Evolutionary conservation across 345 rosid species (phyloP), one percentile per base, ranked within the genome.

Genomic region (Euphorbia tirucalli): DNA sequence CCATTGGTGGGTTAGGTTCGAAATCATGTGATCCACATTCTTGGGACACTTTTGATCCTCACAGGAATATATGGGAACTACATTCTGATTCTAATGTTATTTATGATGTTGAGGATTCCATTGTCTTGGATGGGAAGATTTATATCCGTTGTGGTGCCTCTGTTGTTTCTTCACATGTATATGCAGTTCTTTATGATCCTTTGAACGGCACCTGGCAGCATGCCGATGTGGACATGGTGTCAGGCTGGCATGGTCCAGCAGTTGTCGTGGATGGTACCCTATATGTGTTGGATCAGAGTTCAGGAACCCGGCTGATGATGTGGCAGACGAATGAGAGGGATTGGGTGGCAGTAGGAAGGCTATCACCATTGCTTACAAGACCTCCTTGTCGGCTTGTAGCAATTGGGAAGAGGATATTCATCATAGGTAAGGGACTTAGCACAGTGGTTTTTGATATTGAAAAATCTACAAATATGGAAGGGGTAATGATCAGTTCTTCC

Each of bases 161-260:
- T 72, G 44, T 68, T 11, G 72, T 78, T 44, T 58, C 82, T 54
- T 82, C 85, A 4, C 71, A 71, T 71, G 78, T 76, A 7, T 68
- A 56, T 81, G 84, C 81, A 30, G 80, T 77, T 0, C 80, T 83
- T 48, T 90, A 88, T 31, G 85, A 84, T 55, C 87, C 90, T 58
- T 79, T 70, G 3, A 79, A 65, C 28, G 79, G 85, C 35, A 81
- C 70, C 0, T 93, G 98, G 98, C 76, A 85, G 77, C 88, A 61
- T 22, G 86, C 83, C 68, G 94, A 89, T 76, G 84, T 79, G 59
- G 84, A 82, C 68, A 75, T 93, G 66, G 88, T 86, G 1, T 84
- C 86, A 18, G 97, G 97, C 63, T 93, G 94, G 96, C 79, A 58
- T 30, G 97, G 96, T 75, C 94, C 93, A 11, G 94, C 96, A 10